Base-by-base conservation (phyloP, 2,329 filamentous ascomycete genomes). In the Balansia obtecta region DNA sequence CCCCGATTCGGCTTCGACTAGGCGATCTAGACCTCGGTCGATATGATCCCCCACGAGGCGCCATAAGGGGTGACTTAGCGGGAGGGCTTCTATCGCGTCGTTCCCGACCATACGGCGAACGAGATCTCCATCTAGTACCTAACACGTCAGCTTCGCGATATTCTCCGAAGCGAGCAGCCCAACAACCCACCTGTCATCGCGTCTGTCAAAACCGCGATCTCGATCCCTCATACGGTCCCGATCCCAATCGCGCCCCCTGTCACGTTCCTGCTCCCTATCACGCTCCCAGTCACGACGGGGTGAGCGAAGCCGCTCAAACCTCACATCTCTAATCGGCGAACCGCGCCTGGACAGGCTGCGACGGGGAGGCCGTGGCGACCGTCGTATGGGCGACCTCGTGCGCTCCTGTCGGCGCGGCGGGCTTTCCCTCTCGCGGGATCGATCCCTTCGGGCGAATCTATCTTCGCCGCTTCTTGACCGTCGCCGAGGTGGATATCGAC, bases 101-200 rank as follows among this genome's bases (percentile, higher is more conserved):
- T 52, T 77, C 74, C 59, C 73, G 67, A 39, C 68, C 68, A 52
- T 69, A 71, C 1, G 77, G 76, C 34, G 77, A 80, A 45, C 77
- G 70, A 22, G 77, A 80, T 57, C 77, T 69, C 54, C 75, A 70
- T 62, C 74, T 76, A 55, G 54, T 22, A 34, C 37, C n/a, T 27
- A 16, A 22, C 41, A 44, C 54, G 53, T 63, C 50, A 61, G 55
- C 34, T 20, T 53, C 38, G 46, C 13, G 15, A 27, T n/a, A 42
- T 48, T 3, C 27, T n/a, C 13, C 39, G 34, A 39, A 3, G 37
- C 16, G 13, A 11, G n/a, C 18, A 34, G 12, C 11, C 11, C n/a
- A 16, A n/a, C 12, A 30, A 53, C 52, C 22, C 43, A 68, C 65
- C 68, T 65, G 37, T 71, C 68, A 50, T 74, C 71, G 13, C 72